Evolutionary conservation across 768 basidiomycete genomes (phyloP).

Genomic region (Suillus luteus): DNA sequence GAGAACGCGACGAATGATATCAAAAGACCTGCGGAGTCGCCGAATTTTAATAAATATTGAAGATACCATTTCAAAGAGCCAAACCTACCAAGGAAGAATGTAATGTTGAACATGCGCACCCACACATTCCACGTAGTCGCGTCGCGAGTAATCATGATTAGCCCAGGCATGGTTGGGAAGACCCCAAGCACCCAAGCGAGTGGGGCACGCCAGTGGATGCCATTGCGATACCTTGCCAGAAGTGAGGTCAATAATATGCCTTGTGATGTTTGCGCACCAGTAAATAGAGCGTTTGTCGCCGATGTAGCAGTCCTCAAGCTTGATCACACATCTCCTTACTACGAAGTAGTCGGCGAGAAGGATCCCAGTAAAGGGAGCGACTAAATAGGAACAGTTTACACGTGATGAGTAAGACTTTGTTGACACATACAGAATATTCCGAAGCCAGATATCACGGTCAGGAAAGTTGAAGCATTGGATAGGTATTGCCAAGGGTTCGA

Average conservation of each 20-base stretch:
- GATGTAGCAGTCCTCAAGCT: conserved; percentile 13
- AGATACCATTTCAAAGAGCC: not conserved
- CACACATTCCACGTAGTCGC: conserved; percentile 19
- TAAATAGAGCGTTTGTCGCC: conserved; percentile 15
- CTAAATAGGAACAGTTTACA: conserved; percentile 9
- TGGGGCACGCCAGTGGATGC: conserved; percentile 17
- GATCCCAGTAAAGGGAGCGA: conserved; percentile 15
- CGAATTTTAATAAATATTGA: not conserved
- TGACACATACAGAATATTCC: conserved; percentile 15
- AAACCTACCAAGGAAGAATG: conserved; percentile 20
- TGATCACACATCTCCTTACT: conserved; percentile 9
- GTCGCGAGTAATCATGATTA: conserved; percentile 21
- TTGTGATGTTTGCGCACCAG: conserved; percentile 9
- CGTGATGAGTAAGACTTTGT: not conserved
- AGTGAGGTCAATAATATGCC: not conserved
- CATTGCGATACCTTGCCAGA: conserved; percentile 13
- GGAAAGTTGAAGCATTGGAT: conserved; percentile 13
- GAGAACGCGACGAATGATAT: conserved; percentile 1
- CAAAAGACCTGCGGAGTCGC: not conserved
- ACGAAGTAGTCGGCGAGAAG: conserved; percentile 18
- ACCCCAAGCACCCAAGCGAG: conserved; percentile 17
- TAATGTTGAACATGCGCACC: conserved; percentile 22
- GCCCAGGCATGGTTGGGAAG: conserved; percentile 21
- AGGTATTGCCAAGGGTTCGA: conserved; percentile 18
- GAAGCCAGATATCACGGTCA: conserved; percentile 15